Evolutionary conservation across 148 eudicot species (phyloP).

Genomic region (Polygonum aviculare): DNA sequence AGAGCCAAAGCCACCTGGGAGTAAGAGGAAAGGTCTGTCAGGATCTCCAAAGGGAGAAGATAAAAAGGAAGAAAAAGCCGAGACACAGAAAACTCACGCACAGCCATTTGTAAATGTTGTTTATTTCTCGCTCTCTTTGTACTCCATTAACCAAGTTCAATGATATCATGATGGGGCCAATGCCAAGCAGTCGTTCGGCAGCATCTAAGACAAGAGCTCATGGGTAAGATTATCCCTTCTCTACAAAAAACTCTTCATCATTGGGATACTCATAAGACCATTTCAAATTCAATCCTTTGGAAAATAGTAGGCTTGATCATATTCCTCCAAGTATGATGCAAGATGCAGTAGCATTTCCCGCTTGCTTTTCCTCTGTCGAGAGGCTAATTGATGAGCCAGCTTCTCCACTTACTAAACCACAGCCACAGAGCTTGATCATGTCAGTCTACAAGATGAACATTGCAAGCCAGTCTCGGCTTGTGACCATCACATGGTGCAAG

Average conservation of each 20-base stretch:
- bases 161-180: slow-evolving; percentile 11
- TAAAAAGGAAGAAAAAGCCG: background rate
- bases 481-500: slow-evolving; percentile 86
- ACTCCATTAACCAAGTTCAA: background rate
- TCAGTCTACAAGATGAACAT: slow-evolving; percentile 60
- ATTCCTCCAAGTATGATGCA: slow-evolving; percentile 24
- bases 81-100: background rate
- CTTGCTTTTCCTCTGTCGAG: slow-evolving; percentile 36
- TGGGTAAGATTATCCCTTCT: slow-evolving; percentile 6
- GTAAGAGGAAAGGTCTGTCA: background rate
- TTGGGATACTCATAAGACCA: background rate
- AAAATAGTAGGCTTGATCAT: slow-evolving; percentile 8
- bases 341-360: slow-evolving; percentile 32
- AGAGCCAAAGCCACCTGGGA: slow-evolving; percentile 11
- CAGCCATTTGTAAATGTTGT: background rate
- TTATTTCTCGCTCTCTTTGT: background rate
- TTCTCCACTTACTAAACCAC: slow-evolving; percentile 28
- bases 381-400: slow-evolving; percentile 28
- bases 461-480: slow-evolving; percentile 41
- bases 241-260: background rate
- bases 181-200: slow-evolving; percentile 10
- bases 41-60: slow-evolving; percentile 2
- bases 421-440: slow-evolving; percentile 69
- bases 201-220: slow-evolving; percentile 11
- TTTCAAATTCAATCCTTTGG: background rate